Evolutionary conservation across 805 yeast genomes (phyloP), one percentile per base, ranked within the genome.

Genomic region (Yarrowia hollandica): DNA sequence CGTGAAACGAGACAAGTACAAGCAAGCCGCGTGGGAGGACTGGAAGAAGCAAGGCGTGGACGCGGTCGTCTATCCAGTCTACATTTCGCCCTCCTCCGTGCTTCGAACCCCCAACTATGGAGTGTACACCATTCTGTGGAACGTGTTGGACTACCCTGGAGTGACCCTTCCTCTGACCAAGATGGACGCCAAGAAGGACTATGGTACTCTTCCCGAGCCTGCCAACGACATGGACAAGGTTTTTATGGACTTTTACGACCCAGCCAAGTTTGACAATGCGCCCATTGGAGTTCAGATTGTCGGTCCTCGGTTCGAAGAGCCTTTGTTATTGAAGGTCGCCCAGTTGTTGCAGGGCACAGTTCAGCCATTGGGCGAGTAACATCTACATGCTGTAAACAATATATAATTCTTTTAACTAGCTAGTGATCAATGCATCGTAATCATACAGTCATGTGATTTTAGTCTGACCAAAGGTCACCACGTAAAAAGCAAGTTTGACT

Each of bases 201-300:
- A 60, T 25, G 63, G 64, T 2, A 39, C 48, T 35, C 7, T n/a
- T 14, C 18, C 60, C 28, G 38, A 25, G 23, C 30, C 57, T 59
- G 25, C 25, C 10, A 60, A 60, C 21, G 61, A 61, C 28, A 59
- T 62, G 21, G 66, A 59, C 30, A 59, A 62, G 34, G 62, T 66
- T 69, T 25, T 42, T 14, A 50, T 59, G 61, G 62, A 54, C 33
- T 44, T 74, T 37, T 82, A 81, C 69, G 74, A 79, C 60, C 76
- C 82, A 9, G 78, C 77, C 54, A 70, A 74, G 52, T 72, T 69
- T 58, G 73, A 76, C 60, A 81, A 80, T 4, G 81, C 80, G 64
- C 85, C 87, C 0, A 81, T 83, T 6, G 74, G 78, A 1, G 63
- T 83, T 7, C 89, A 84, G 67, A 62, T 84, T 22, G 76, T 82